Conservation (phyloP, 352 stramenopile genomes). For the Phytopythium cucurbitacearum region DNA sequence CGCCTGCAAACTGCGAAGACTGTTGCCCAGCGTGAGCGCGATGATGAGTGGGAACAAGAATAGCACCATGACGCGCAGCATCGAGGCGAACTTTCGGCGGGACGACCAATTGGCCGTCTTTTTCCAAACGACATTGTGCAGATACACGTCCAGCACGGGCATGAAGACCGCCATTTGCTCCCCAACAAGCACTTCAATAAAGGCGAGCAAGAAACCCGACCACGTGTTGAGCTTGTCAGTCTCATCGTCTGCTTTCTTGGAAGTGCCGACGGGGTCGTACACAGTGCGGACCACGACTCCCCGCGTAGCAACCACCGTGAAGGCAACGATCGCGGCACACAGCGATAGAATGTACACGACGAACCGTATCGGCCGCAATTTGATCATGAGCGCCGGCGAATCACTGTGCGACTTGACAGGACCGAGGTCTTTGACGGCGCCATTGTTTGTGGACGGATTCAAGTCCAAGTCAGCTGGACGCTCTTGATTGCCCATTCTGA, state of each 20-base stretch:
- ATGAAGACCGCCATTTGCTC: conserved; percentile 31
- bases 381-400: conserved; percentile 17
- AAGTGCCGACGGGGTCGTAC: conserved; percentile 30
- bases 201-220: conserved; percentile 36
- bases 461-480: no score
- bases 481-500: no score
- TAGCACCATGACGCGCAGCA: conserved; percentile 17
- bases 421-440: no score
- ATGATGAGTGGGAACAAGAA: conserved; percentile 38
- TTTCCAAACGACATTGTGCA: conserved; percentile 45
- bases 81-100: conserved; percentile 8
- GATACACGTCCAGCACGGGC: conserved; percentile 34
- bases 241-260: conserved; percentile 19
- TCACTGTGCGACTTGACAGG: no score
- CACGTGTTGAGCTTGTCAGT: conserved; percentile 42
- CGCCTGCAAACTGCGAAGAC: conserved; percentile 39
- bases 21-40: conserved; percentile 40
- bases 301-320: conserved; percentile 25
- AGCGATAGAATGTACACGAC: conserved; percentile 19
- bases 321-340: conserved; percentile 21
- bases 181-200: conserved; percentile 35
- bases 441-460: no score
- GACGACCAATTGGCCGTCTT: no score
- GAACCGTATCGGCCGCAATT: conserved; percentile 13
- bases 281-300: conserved; percentile 30